These are phyloP conservation scores for Penicillium sp. DNA, from an alignment of 2,329 filamentous ascomycete species.

Conservation along the genomic window DNA sequence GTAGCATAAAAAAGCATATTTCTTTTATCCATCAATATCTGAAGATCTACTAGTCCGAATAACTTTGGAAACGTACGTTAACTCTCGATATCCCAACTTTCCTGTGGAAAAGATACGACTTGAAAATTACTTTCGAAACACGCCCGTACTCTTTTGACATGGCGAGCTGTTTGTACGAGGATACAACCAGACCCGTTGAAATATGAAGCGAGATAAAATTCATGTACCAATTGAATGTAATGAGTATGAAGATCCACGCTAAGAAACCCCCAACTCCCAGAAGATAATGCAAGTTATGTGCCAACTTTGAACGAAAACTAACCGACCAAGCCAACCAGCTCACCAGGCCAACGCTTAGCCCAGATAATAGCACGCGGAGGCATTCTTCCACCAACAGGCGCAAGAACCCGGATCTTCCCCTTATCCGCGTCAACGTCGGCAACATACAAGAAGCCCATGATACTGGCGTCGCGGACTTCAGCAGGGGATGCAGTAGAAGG, in stretches of 20 bases:
- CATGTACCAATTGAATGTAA: neutral
- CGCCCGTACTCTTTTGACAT: no score
- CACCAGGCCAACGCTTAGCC: slow-evolving; percentile 79
- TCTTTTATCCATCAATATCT: neutral
- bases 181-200: no score
- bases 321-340: slow-evolving; percentile 73
- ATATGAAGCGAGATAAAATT: neutral
- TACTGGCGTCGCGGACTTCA: slow-evolving; percentile 73
- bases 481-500: slow-evolving; percentile 68
- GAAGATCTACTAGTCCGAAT: neutral
- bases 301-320: slow-evolving; percentile 24
- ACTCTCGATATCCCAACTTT: no score
- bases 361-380: slow-evolving; percentile 78
- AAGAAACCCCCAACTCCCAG: neutral
- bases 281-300: slow-evolving; percentile 1
- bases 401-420: slow-evolving; percentile 76
- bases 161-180: no score
- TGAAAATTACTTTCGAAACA: no score
- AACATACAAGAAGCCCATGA: slow-evolving; percentile 92
- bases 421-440: slow-evolving; percentile 86
- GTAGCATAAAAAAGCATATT: neutral
- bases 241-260: neutral
- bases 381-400: slow-evolving; percentile 79
- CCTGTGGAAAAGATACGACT: no score
- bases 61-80: no score